Base-by-base conservation (phyloP, 495 filamentous ascomycete species). In the Bombardia bombarda region DNA sequence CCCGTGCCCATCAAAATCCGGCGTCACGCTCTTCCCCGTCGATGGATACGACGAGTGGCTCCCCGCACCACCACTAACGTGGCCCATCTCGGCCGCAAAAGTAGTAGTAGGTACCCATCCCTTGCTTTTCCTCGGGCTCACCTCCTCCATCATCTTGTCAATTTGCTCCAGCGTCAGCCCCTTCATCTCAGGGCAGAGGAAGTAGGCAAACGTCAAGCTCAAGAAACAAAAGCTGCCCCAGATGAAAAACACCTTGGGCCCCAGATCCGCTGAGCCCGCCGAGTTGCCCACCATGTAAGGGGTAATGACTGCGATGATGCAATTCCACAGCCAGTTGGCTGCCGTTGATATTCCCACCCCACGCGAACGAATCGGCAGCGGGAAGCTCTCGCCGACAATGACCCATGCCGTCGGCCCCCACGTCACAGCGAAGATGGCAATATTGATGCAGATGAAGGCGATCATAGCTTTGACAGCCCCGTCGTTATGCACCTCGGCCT, bases 271-370 rank as follows among this genome's bases (percentile, higher is more conserved):
- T 30, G 84, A 83, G 17, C 73, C 82, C 50, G 76, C 60, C 42
- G 77, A 72, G 20, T 63, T 56, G 52, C 75, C 79, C 7, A 86
- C 79, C 69, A 88, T 77, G 70, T 86, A 88, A 3, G 84, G 85
- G 4, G 80, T 84, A 54, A 87, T 80, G 62, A 83, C 72, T 43
- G 70, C 77, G 14, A 84, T 80, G 22, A 77, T 79, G 57, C 73
- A 83, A 67, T 90, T 88, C 83, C 83, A 89, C 52, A 90, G 78
- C 86, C 86, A 93, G 70, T 92, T 92, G 51, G 75, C 82, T 24
- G 86, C 79, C 20, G 86, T 90, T 18, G 84, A 83, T 37, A 93
- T 71, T 33, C 75, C 84, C 32, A 90, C 84, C 56, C 86, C 85
- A 38, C 82, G 79, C 18, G 85, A 80, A 45, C 86, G 83, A 62